A percentile compares a stretch with the other conserved stretches of the same genome.
These are phyloP conservation scores for Letharia lupina DNA, from an alignment of 495 filamentous ascomycete genomes.

Conservation along the genomic window DNA sequence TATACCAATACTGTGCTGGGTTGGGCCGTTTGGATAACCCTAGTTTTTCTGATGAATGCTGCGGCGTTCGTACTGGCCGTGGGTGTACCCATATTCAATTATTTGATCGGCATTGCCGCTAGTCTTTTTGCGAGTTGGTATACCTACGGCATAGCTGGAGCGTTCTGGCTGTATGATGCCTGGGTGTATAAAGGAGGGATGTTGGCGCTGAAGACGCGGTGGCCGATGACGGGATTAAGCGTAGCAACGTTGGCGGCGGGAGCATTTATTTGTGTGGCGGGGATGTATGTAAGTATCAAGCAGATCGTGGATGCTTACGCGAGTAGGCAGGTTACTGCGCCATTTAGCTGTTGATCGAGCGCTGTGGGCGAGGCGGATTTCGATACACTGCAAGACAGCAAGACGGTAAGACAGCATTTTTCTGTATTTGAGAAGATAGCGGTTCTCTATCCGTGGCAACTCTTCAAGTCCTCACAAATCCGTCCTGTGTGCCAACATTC, in stretches of 20 bases:
- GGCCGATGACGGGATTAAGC: constrained; percentile 37
- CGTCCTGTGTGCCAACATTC: too few relatives aligned
- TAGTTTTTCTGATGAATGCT: constrained; percentile 40
- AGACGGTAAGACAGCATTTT: too few relatives aligned
- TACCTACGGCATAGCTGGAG: constrained; percentile 41
- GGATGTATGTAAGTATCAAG: constrained; percentile 45
- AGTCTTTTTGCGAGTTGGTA: constrained; percentile 35
- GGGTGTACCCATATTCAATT: constrained; percentile 47
- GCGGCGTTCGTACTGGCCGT: constrained; percentile 44
- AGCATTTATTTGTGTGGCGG: constrained; percentile 43
- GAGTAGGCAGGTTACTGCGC: constrained; percentile 16
- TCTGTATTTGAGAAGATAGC: too few relatives aligned
- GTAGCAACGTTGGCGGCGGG: constrained; percentile 36
- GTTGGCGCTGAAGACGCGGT: constrained; percentile 26
- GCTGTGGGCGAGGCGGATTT: too few relatives aligned
- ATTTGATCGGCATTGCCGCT: constrained; percentile 41
- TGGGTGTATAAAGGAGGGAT: constrained; percentile 35
- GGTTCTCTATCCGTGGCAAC: too few relatives aligned
- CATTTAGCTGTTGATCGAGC: constrained; percentile 22
- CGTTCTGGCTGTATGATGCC: constrained; percentile 37
- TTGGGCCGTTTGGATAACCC: constrained; percentile 40
- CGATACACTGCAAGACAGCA: too few relatives aligned
- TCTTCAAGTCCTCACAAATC: too few relatives aligned
- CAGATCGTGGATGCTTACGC: constrained; percentile 35
- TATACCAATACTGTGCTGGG: constrained; percentile 43